phyloP scores from a whole-genome alignment of 176 grass and related monocot species.

The Elymus sibiricus region DNA sequence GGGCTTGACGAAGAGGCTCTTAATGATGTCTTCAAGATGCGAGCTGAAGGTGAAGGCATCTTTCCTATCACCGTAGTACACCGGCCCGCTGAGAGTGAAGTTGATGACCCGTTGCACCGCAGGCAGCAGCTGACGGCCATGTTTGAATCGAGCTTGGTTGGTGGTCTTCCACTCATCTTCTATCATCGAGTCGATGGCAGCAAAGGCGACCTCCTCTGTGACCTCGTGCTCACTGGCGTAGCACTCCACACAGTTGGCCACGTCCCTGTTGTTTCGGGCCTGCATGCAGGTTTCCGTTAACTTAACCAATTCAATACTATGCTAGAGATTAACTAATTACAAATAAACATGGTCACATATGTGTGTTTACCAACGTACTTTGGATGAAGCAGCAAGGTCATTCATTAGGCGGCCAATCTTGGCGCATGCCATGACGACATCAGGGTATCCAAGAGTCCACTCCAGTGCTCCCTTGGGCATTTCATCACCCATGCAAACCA shows the following conservation, averaged over 20 bases:
- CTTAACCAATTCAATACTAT: too few species aligned
- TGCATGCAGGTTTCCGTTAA: too few species aligned
- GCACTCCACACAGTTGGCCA: background rate
- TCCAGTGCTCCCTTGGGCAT: conserved; percentile 13
- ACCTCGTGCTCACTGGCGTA: background rate
- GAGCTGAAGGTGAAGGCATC: background rate
- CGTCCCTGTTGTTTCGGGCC: background rate
- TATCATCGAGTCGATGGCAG: background rate
- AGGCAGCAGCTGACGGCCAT: background rate
- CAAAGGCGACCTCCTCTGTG: background rate
- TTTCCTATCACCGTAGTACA: background rate
- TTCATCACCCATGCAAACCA: background rate
- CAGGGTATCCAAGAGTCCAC: conserved; percentile 12
- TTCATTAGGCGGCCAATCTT: background rate
- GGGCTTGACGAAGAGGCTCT: background rate
- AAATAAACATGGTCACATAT: too few species aligned
- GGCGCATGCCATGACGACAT: background rate
- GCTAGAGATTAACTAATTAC: too few species aligned
- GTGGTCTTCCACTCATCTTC: background rate
- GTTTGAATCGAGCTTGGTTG: background rate
- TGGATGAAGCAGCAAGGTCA: background rate
- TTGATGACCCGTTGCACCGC: background rate
- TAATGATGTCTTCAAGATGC: background rate
- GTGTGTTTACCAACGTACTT: background rate
- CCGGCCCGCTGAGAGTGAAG: background rate